Evolutionary conservation across 2,329 filamentous ascomycete genomes (phyloP), one percentile per base, ranked within the genome.

Genomic region (Colletotrichum spinosum): DNA sequence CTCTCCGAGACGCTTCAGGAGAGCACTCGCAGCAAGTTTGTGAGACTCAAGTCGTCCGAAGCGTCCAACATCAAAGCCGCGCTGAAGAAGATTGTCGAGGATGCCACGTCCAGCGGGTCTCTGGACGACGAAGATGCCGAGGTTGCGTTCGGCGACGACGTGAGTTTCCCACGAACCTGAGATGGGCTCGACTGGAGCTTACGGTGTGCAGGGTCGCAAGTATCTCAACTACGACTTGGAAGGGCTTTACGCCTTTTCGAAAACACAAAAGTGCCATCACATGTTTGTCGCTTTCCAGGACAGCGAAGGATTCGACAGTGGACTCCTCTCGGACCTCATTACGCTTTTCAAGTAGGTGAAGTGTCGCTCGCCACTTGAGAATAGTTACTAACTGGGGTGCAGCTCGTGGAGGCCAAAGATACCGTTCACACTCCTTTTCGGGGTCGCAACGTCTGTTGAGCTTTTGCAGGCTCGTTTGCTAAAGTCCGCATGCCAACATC

Each of bases 211-310:
- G 83, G 88, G 86, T 2, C 85, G 86, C 39, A 89, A 87, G 74
- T 86, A 92, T 65, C 83, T 95, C 2, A 90, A 92, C 70, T 96
- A 95, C 74, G 93, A 96, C 72, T 83, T 96, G 13, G 90, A 92
- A 70, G 88, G 91, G 33, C 77, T 96, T 37, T 80, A 89, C 67
- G 83, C 86, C 34, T 89, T 86, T 75, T 81, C 89, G 12, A 83
- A 81, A 64, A 79, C 82, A 8, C 83, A 85, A 42, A 75, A 77
- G 33, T 84, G 84, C 37, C 77, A 84, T 45, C 87, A 88, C 69
- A 85, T 95, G 9, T 84, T 93, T 55, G 81, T 97, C 53, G 88
- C 90, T 0, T 88, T 96, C 65, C 90, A 94, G 74, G 92, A 96
- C 72, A 93, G 91, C 68, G 93, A 96, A 77, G 92, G 90, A 0